These are phyloP conservation scores for Phylloporus sp. DNA, from an alignment of 768 basidiomycete species.

Conservation along the genomic window DNA sequence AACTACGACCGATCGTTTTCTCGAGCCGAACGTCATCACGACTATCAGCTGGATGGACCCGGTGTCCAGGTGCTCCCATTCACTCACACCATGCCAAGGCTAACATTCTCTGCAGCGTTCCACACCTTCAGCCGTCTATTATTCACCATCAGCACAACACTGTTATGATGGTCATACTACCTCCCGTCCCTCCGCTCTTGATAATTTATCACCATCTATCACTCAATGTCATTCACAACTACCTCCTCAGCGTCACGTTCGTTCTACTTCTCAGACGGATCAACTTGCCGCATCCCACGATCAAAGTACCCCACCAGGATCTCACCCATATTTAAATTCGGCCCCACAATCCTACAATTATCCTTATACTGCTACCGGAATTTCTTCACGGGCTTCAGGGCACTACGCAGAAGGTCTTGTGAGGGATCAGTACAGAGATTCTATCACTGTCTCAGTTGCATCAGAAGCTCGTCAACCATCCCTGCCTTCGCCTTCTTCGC, in stretches of 20 bases:
- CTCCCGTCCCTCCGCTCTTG: constrained; percentile 14
- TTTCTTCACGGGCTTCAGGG: constrained; percentile 21
- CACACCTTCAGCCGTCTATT: constrained; percentile 17
- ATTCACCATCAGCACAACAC: constrained; percentile 21
- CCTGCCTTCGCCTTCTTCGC: constrained; percentile 28
- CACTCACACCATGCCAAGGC: background rate
- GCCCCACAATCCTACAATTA: constrained; percentile 20
- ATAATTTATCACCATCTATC: constrained; percentile 23
- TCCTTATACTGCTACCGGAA: constrained; percentile 9
- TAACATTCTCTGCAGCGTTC: constrained; percentile 21
- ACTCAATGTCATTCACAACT: constrained; percentile 21
- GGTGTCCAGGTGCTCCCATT: constrained; percentile 27
- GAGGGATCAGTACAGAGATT: constrained; percentile 20
- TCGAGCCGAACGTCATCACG: constrained; percentile 24
- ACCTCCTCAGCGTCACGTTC: constrained; percentile 21
- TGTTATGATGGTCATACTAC: constrained; percentile 25
- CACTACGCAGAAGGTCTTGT: constrained; percentile 13
- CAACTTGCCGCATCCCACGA: constrained; percentile 27
- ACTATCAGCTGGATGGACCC: constrained; percentile 25
- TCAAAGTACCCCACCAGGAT: constrained; percentile 23
- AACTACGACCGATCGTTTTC: constrained; percentile 22
- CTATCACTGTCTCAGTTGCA: constrained; percentile 1
- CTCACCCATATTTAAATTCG: constrained; percentile 23
- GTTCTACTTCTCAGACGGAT: constrained; percentile 27
- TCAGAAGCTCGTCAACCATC: constrained; percentile 19